phyloP scores from a whole-genome alignment of 768 basidiomycete species.

The Boletus tylopilopsis region DNA sequence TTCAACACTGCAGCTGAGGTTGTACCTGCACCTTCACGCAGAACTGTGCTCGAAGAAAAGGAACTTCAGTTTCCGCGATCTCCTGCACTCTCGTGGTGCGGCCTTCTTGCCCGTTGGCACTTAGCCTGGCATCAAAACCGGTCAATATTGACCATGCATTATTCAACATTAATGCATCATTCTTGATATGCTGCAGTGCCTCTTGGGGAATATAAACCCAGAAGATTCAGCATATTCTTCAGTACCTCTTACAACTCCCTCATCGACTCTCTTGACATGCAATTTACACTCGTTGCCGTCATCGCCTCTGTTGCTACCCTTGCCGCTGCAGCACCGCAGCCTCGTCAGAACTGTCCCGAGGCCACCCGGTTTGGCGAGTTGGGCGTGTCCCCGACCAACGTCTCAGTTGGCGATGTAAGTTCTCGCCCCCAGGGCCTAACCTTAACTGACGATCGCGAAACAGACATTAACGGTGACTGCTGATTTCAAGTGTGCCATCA shows the following conservation, averaged over 20 bases:
- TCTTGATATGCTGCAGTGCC: not conserved
- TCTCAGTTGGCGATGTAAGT: constrained; percentile 26
- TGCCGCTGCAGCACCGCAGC: constrained; percentile 15
- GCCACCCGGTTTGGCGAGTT: constrained; percentile 21
- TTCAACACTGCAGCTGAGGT: too few relatives aligned
- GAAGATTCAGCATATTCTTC: not conserved
- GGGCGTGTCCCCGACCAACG: constrained; percentile 15
- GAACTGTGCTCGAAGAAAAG: not conserved
- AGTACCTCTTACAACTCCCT: not conserved
- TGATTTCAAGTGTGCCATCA: constrained; percentile 27
- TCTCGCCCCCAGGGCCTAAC: not conserved
- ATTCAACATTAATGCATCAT: not conserved
- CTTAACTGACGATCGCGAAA: constrained; percentile 1
- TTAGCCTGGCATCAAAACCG: not conserved
- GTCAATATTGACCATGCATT: not conserved
- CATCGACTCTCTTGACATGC: constrained; percentile 12
- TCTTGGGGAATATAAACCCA: constrained; percentile 8
- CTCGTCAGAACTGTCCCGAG: constrained; percentile 21
- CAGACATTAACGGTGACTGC: constrained; percentile 21
- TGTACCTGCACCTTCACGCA: too few relatives aligned
- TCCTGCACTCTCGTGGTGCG: not conserved
- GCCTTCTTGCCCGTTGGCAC: constrained; percentile 1
- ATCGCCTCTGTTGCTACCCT: constrained; percentile 11
- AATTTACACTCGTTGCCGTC: constrained; percentile 10
- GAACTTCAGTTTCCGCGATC: not conserved